Conservation (phyloP, 2,329 filamentous ascomycete species). For the Fusarium denticulatum region DNA sequence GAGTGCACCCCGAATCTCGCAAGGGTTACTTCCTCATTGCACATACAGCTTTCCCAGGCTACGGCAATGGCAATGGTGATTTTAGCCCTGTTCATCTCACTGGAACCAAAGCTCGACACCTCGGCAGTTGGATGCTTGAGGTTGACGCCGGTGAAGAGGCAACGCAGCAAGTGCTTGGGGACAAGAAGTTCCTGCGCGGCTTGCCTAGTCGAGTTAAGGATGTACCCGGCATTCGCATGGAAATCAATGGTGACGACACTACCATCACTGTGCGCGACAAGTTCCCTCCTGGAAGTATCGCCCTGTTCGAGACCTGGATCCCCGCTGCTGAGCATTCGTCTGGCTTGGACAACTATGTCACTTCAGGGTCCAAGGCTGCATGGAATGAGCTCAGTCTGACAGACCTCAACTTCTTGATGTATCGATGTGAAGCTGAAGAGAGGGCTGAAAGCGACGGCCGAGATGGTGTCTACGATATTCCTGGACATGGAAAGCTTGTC, state of each 20-base stretch:
- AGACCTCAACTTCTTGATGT: constrained; percentile 91
- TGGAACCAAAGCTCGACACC: constrained; percentile 84
- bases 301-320: constrained; percentile 96
- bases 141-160: constrained; percentile 81
- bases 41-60: constrained; percentile 93
- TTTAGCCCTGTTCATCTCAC: constrained; percentile 82
- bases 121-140: constrained; percentile 93
- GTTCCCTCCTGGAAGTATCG: constrained; percentile 94
- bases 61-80: constrained; percentile 82
- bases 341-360: constrained; percentile 87
- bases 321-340: constrained; percentile 85
- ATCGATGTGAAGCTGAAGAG: constrained; percentile 90
- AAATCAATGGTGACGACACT: constrained; percentile 77
- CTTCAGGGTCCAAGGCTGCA: constrained; percentile 79
- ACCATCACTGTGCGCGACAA: constrained; percentile 81
- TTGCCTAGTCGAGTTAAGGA: constrained; percentile 85
- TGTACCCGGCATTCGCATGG: constrained; percentile 77
- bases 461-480: constrained; percentile 91
- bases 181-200: constrained; percentile 78
- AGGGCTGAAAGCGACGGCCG: constrained; percentile 79
- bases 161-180: constrained; percentile 70
- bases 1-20: constrained; percentile 89
- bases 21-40: constrained; percentile 97
- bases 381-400: constrained; percentile 79
- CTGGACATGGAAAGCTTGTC: constrained; percentile 83